Percentiles rank a stretch among this genome's conserved stretches.
Conservation (phyloP, 2,329 filamentous ascomycete species). For the Dendrostoma leiphaemia region DNA sequence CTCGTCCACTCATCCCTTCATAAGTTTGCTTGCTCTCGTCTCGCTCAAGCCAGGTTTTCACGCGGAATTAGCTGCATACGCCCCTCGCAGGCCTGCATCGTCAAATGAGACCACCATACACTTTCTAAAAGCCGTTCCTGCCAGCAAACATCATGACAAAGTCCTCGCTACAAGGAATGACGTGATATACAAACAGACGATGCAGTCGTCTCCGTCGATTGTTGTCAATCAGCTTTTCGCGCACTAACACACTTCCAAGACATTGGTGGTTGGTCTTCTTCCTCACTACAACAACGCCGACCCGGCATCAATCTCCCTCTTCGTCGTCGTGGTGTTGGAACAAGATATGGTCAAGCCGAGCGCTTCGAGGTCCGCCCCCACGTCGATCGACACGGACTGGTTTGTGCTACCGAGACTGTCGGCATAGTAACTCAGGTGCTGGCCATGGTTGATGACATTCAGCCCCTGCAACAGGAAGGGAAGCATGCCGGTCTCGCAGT, state of each 20-base stretch:
- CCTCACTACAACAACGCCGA: neutral
- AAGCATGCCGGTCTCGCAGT: conserved; percentile 54
- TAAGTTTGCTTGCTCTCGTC: too few species aligned
- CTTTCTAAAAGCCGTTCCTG: conserved; percentile 1
- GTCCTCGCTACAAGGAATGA: neutral
- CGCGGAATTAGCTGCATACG: too few species aligned
- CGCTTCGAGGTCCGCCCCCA: conserved; percentile 39
- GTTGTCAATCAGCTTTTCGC: neutral
- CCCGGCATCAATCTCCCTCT: neutral
- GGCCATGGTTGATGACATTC: conserved; percentile 48
- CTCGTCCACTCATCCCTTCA: too few species aligned
- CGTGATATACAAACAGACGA: neutral
- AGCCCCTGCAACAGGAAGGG: conserved; percentile 55
- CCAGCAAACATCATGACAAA: neutral
- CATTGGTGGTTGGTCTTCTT: too few species aligned
- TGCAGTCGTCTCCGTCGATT: neutral
- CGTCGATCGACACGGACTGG: conserved; percentile 51
- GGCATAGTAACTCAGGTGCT: conserved; percentile 55
- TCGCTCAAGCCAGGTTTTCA: too few species aligned
- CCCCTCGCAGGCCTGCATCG: too few species aligned
- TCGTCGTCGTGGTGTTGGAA: conserved; percentile 3
- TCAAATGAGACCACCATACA: neutral
- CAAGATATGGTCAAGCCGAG: conserved; percentile 14
- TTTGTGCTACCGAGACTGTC: conserved; percentile 51
- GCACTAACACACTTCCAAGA: too few species aligned